phyloP scores from a whole-genome alignment of 139 green algal species.

The Micractinium conductrix region DNA sequence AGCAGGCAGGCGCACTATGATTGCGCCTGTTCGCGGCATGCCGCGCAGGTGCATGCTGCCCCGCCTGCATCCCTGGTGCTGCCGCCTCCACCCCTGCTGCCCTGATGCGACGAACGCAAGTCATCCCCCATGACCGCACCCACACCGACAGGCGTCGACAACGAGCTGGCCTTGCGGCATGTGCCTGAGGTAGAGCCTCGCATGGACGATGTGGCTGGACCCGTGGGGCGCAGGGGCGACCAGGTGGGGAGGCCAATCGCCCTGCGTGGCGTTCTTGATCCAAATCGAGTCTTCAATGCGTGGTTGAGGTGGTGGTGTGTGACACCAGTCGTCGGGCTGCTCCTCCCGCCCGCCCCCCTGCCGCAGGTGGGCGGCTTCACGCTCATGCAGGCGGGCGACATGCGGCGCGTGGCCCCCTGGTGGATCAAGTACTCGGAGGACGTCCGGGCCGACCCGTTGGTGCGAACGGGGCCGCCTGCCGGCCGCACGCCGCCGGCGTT shows the following conservation, averaged over 20 bases:
- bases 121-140: too few species aligned
- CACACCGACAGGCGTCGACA: slow-evolving; percentile 49
- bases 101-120: too few species aligned
- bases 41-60: too few species aligned
- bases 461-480: neutral
- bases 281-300: too few species aligned
- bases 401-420: slow-evolving; percentile 71
- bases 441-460: slow-evolving; percentile 48
- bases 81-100: too few species aligned
- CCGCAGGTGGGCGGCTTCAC: slow-evolving; percentile 82
- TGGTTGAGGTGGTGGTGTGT: too few species aligned
- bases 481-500: too few species aligned
- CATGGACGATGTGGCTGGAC: slow-evolving; percentile 66
- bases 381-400: slow-evolving; percentile 79
- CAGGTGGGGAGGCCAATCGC: neutral
- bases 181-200: slow-evolving; percentile 59
- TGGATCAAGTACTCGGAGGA: slow-evolving; percentile 82
- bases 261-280: too few species aligned
- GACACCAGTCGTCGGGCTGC: neutral
- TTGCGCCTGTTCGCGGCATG: too few species aligned
- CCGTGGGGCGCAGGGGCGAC: slow-evolving; percentile 42
- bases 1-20: too few species aligned
- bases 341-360: neutral
- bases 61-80: too few species aligned
- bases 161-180: slow-evolving; percentile 57